A percentile compares a stretch with the other conserved stretches of the same genome.
phyloP scores from a whole-genome alignment of 495 filamentous ascomycete species.

The Penicillium nucicola region DNA sequence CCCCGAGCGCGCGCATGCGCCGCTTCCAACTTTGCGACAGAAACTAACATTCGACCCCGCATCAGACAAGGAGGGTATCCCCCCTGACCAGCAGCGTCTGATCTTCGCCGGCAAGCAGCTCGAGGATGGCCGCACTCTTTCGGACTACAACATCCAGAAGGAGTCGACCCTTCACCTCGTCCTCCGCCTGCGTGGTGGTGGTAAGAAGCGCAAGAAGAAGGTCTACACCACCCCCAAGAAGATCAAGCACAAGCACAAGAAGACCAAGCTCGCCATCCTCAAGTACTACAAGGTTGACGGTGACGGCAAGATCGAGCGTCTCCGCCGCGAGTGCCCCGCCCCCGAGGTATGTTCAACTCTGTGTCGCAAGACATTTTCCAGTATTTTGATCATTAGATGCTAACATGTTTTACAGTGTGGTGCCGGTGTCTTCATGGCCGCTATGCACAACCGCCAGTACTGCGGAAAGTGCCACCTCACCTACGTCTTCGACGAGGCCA shows the following conservation, averaged over 20 bases:
- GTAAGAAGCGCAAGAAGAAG: constrained; percentile 99
- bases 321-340: constrained; percentile 92
- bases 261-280: constrained; percentile 98
- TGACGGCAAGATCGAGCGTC: constrained; percentile 99
- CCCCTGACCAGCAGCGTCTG: constrained; percentile 99
- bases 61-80: constrained; percentile 98
- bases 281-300: constrained; percentile 99
- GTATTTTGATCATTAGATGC: constrained; percentile 19
- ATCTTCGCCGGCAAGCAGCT: constrained; percentile 99
- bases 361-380: constrained; percentile 1
- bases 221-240: constrained; percentile 99
- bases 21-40: background rate
- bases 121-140: constrained; percentile 97
- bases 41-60: constrained; percentile 10
- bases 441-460: constrained; percentile 99
- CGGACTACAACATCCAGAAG: constrained; percentile 99
- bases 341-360: constrained; percentile 66
- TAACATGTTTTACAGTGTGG: constrained; percentile 66
- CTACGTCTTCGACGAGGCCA: constrained; percentile 96
- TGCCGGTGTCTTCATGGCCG: constrained; percentile 99
- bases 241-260: constrained; percentile 99
- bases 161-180: constrained; percentile 99
- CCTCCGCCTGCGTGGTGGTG: constrained; percentile 92
- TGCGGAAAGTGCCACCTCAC: constrained; percentile 99
- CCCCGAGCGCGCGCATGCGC: background rate